phyloP scores from a whole-genome alignment of 495 filamentous ascomycete genomes.

The Aspergillus nidulans region DNA sequence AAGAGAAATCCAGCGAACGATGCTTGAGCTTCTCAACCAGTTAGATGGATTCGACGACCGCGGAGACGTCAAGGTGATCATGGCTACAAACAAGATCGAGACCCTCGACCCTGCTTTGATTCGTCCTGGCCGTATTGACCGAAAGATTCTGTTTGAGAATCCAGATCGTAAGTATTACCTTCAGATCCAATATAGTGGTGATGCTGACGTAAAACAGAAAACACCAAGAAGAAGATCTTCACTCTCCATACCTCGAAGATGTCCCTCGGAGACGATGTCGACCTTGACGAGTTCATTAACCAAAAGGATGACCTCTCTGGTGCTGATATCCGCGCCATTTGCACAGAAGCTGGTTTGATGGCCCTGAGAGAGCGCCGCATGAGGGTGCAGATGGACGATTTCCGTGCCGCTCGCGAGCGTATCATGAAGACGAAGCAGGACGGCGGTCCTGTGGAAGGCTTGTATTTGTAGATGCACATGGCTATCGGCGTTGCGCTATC shows the following conservation, averaged over 20 bases:
- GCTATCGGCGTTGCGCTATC: conserved; percentile 7
- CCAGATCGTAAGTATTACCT: conserved; percentile 70
- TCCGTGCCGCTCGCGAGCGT: conserved; percentile 84
- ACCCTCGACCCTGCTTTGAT: conserved; percentile 95
- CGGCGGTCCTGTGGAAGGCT: conserved; percentile 86
- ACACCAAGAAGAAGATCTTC: conserved; percentile 99
- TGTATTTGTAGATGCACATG: conserved; percentile 76
- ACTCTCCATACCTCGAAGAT: conserved; percentile 99
- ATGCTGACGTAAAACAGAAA: conserved; percentile 56
- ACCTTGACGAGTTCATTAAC: conserved; percentile 96
- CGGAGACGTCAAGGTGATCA: conserved; percentile 98
- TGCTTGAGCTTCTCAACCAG: conserved; percentile 98
- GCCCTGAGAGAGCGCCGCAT: conserved; percentile 92
- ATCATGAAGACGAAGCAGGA: conserved; percentile 99
- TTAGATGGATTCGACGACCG: conserved; percentile 98
- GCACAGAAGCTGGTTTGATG: conserved; percentile 94
- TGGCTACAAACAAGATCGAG: conserved; percentile 99
- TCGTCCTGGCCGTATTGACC: conserved; percentile 94
- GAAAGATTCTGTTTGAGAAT: conserved; percentile 99
- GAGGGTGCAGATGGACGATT: conserved; percentile 98
- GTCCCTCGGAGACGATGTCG: conserved; percentile 90
- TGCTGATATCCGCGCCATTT: conserved; percentile 98
- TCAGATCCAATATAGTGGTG: background rate
- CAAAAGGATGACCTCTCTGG: conserved; percentile 98
- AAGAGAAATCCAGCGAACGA: conserved; percentile 95